A percentile compares a stretch with the other conserved stretches of the same genome.
Conservation (phyloP, 2,329 filamentous ascomycete genomes). For the Alternaria arborescens region DNA sequence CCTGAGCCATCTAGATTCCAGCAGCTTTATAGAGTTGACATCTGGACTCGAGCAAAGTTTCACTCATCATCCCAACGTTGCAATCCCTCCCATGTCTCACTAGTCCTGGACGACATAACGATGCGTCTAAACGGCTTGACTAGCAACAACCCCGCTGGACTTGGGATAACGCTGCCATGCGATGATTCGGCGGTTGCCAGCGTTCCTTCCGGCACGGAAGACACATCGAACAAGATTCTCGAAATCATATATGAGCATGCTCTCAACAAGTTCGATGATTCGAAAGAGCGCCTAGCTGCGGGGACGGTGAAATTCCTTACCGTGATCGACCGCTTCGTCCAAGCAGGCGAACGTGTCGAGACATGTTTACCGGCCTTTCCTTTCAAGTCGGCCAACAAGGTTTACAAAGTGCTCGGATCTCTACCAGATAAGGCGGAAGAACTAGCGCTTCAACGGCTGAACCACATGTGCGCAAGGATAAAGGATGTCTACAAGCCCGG, state of each 20-base stretch:
- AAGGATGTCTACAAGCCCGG: constrained; percentile 46
- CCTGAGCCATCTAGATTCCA: not conserved
- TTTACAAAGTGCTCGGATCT: constrained; percentile 62
- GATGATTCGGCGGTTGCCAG: not conserved
- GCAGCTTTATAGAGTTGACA: not conserved
- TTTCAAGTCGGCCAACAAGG: constrained; percentile 68
- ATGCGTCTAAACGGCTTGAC: not conserved
- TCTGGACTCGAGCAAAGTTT: not conserved
- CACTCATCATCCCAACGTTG: not conserved
- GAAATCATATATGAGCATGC: constrained; percentile 36
- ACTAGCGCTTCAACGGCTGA: constrained; percentile 52
- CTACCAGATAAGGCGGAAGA: constrained; percentile 57
- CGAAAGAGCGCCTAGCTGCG: constrained; percentile 20
- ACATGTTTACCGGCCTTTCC: constrained; percentile 64
- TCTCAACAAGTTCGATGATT: constrained; percentile 37
- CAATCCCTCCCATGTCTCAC: not conserved
- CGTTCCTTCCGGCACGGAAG: not conserved
- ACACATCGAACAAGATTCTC: constrained; percentile 17
- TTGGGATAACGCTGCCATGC: constrained; percentile 1
- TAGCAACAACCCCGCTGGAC: not conserved
- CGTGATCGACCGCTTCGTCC: constrained; percentile 26
- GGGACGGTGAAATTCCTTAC: constrained; percentile 27
- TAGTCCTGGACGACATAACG: not conserved
- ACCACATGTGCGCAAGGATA: constrained; percentile 53
- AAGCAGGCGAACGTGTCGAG: constrained; percentile 9